These are phyloP conservation scores for Botrytis byssoidea DNA, from an alignment of 2,329 filamentous ascomycete genomes.

Conservation along the genomic window DNA sequence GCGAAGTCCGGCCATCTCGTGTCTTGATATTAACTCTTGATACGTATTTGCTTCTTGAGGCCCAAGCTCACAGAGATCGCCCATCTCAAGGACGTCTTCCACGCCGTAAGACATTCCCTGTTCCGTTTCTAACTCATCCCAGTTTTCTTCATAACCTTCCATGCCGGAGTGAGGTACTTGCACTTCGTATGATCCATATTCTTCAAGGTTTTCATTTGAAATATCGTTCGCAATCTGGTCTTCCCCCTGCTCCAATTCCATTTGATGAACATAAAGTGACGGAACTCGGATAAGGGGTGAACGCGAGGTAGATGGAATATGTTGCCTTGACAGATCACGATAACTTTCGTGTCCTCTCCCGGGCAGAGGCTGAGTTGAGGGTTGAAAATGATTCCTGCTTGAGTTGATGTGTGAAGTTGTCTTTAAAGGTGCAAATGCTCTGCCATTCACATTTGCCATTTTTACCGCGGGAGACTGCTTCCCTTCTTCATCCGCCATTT, in stretches of 20 bases:
- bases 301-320: background rate
- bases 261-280: conserved; percentile 10
- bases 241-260: conserved; percentile 9
- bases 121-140: background rate
- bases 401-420: background rate
- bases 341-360: background rate
- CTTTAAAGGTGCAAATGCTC: too few relatives aligned
- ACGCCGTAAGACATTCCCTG: background rate
- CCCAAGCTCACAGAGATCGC: conserved; percentile 4
- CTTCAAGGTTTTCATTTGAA: background rate
- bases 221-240: background rate
- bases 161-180: background rate
- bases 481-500: too few relatives aligned
- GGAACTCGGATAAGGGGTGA: conserved; percentile 5
- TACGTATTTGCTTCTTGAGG: background rate
- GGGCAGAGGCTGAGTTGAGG: too few relatives aligned
- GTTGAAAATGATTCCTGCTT: background rate
- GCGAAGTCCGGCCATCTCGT: background rate
- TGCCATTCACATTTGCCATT: background rate
- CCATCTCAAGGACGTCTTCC: background rate
- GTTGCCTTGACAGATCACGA: background rate
- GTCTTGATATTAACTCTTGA: background rate
- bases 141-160: background rate
- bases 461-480: background rate
- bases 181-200: background rate